Evolutionary conservation across 345 rosid genomes (phyloP).

Genomic region (Corchorus olitorius): DNA sequence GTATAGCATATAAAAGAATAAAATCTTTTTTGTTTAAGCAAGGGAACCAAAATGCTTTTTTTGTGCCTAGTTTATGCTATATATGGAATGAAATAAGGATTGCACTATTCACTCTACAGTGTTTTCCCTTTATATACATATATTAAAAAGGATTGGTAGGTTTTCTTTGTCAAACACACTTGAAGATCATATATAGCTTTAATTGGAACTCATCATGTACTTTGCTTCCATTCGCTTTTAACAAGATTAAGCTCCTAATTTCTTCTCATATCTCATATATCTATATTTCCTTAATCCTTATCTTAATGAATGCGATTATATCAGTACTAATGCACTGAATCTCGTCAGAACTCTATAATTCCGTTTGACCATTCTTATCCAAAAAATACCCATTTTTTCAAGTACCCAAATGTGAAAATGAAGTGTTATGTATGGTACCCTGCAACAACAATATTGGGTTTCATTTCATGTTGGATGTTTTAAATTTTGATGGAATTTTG

Average conservation of each 20-base stretch:
- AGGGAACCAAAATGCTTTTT: constrained; percentile 29
- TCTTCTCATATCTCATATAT: constrained; percentile 1
- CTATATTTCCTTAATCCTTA: background rate
- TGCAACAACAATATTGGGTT: constrained; percentile 5
- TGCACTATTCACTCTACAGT: constrained; percentile 17
- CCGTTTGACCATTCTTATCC: background rate
- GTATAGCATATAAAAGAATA: background rate
- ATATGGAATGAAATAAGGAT: constrained; percentile 27
- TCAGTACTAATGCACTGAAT: too few relatives aligned
- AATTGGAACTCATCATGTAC: constrained; percentile 24
- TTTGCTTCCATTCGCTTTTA: constrained; percentile 1
- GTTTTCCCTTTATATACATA: constrained; percentile 1
- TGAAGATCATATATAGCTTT: background rate
- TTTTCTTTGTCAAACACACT: constrained; percentile 29
- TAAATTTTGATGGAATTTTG: background rate
- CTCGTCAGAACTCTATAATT: background rate
- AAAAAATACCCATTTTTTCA: background rate
- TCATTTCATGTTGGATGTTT: too few relatives aligned
- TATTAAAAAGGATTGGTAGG: constrained; percentile 24
- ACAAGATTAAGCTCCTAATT: background rate
- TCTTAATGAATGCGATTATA: too few relatives aligned
- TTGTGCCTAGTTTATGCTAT: constrained; percentile 31
- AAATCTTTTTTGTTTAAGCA: background rate
- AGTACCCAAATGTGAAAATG: background rate
- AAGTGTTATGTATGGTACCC: background rate